Base-by-base conservation (phyloP, 129 eudicot genomes). In the Tagetes erecta region DNA sequence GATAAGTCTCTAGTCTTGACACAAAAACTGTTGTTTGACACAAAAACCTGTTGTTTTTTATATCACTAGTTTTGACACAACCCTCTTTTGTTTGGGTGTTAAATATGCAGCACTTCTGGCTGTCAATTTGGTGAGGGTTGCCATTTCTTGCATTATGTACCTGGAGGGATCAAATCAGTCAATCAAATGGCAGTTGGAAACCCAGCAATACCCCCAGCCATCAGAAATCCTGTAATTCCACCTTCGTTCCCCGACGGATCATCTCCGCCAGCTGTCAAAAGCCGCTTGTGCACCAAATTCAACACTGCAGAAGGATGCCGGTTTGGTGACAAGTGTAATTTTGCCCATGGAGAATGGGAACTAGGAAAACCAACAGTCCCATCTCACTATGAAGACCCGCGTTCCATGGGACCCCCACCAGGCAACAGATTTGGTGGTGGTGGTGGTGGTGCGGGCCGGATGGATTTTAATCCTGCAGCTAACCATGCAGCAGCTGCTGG, bases 321-420 rank as follows among this genome's bases (percentile, higher is more conserved):
- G 57, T 92, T 82, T 71, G 98, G 98, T 27, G 96, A 92, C 75
- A 92, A 83, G 37, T 92, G 98, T 67, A 86, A 80, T 67, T 92
- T 82, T 27, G 98, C 98, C 33, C 98, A 92, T 78, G 98, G 98
- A 57, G 98, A 92, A 75, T 86, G 92, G 92, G 98, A 92, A 80
- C 83, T 92, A 37, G 98, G 96, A 8, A 84, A 80, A 71, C 98
- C 98, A 10, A 73, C 86, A 8, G 55, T 68, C 52, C 83, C 79
- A 3, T 71, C 88, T 39, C 88, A 81, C 52, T 86, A 82, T 8
- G 88, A 85, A 42, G 90, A 87, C 56, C 91, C 86, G 20, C 93
- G 87, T 31, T 64, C 79, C 11, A 77, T 83, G 87, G 94, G 94
- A 42, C 89, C 80, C 0, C 64, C 80, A 52, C 76, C 83, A 1